Evolutionary conservation across 2,329 filamentous ascomycete species (phyloP), one percentile per base, ranked within the genome.

Genomic region (Trichophyton rubrum): DNA sequence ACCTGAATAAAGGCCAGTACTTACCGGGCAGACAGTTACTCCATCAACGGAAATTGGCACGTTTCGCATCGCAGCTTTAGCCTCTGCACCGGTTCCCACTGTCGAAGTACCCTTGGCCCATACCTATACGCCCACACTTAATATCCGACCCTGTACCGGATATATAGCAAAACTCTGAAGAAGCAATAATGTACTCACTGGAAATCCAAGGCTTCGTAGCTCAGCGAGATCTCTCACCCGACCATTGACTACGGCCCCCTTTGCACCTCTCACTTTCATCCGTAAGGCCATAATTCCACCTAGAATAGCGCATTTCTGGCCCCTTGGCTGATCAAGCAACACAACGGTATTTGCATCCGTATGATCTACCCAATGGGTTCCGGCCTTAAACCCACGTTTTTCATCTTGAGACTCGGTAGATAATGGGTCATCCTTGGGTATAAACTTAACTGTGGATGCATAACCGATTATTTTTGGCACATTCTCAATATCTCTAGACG

Each of bases 231-330:
- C 88, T 63, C 87, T 78, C 4, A 86, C 81, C 43, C 87, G 76
- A 0, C 87, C 87, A 65, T 83, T 80, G 6, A 89, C 84, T n/a
- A 90, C 74, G 9, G 86, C 79, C 2, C 79, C 86, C 65, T 77
- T 76, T 17, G 81, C 82, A 13, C 82, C 81, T 9, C 85, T 77
- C 13, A 79, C 70, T 67, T 84, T 83, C 80, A 90, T 87, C 20
- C 87, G 78, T 33, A 81, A 75, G 3, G 85, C 87, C 81, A 90
- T 87, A 64, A 90, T 88, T 17, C 87, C 87, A n/a, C 88, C 88
- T 4, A 88, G 79, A 6, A 88, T 80, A 4, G 87, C 87, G 71
- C 87, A 89, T 58, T 78, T 79, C 69, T 89, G 86, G 0, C 77
- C 79, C 0, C 75, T 67, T 0, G 86, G 85, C 67, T 90, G 86